Conservation (phyloP, 345 rosid species). For the Citrus cavaleriei region DNA sequence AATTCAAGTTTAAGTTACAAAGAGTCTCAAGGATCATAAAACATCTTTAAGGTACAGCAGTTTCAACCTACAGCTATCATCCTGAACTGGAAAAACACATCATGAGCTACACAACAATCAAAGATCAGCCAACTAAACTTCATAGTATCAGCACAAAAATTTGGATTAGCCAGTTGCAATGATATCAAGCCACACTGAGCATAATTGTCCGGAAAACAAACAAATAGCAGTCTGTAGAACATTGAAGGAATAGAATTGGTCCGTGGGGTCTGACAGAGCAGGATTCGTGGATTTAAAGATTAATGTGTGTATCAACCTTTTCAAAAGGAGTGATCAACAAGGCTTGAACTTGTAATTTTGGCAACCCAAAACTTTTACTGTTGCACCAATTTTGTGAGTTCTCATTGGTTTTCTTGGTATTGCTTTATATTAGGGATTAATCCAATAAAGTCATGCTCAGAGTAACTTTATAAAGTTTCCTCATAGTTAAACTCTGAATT, state of each 20-base stretch:
- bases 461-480: background rate
- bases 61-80: background rate
- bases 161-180: background rate
- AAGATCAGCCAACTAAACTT: background rate
- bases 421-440: background rate
- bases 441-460: background rate
- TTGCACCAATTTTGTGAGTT: background rate
- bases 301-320: background rate
- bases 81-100: background rate
- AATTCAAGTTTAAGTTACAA: background rate
- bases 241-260: background rate
- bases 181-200: background rate
- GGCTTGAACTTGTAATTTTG: background rate
- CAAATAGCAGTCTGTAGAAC: background rate
- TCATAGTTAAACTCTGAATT: background rate
- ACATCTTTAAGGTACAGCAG: background rate
- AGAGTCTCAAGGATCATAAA: background rate
- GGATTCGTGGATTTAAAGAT: background rate
- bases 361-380: background rate
- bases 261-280: background rate
- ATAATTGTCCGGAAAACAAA: background rate
- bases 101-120: background rate
- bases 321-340: background rate
- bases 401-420: background rate
- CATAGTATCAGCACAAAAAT: background rate